Percentiles rank a stretch among this genome's conserved stretches.
phyloP scores from a whole-genome alignment of 371 early-diverging fungal genomes.

The Catenaria anguillulae region DNA sequence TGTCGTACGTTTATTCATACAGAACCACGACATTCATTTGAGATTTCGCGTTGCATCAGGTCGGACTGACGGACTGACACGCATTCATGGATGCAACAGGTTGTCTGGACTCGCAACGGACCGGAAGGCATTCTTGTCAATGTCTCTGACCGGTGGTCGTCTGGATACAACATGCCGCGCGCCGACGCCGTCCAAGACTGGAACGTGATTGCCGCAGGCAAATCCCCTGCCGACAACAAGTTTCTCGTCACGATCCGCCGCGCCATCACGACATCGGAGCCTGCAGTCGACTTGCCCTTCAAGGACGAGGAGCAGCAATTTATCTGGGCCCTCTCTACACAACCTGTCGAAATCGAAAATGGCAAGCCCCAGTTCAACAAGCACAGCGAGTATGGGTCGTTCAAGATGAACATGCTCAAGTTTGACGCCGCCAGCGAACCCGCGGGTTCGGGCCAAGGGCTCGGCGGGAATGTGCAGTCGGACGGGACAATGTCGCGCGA shows the following conservation, averaged over 20 bases:
- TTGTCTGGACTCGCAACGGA: too few species aligned
- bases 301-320: background rate
- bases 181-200: background rate
- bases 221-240: background rate
- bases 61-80: too few species aligned
- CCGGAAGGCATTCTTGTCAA: background rate
- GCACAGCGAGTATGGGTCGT: background rate
- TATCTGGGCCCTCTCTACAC: background rate
- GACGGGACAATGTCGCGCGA: constrained; percentile 6
- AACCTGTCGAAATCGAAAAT: background rate
- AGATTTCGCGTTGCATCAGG: too few species aligned
- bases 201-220: background rate
- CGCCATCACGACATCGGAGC: background rate
- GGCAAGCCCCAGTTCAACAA: background rate
- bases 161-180: background rate
- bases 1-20: background rate
- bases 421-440: too few species aligned
- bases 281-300: background rate
- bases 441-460: too few species aligned
- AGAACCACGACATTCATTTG: too few species aligned
- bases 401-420: too few species aligned
- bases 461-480: too few species aligned
- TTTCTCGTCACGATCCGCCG: background rate
- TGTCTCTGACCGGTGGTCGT: background rate
- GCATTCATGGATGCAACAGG: too few species aligned